Evolutionary conservation across 495 filamentous ascomycete genomes (phyloP), one percentile per base, ranked within the genome.

Genomic region (Lepidopterella palustris): DNA sequence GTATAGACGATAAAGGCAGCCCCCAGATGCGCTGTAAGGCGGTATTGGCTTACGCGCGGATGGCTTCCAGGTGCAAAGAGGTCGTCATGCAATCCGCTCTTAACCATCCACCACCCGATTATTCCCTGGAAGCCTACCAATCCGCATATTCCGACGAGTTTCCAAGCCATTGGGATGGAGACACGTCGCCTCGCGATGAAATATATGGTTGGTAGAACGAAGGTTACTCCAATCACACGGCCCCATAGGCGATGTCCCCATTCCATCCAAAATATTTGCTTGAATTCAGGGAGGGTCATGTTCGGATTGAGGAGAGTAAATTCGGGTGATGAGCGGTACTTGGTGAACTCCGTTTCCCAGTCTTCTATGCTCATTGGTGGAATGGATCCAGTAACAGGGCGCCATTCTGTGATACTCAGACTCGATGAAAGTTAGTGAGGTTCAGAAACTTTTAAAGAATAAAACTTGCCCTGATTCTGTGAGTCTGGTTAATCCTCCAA

Each of bases 71-170:
- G 87, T 2, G 87, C 89, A 68, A 97, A 96, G 18, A 97, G 82
- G 67, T 97, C 91, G 70, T 98, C 93, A 64, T 89, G 90, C 57
- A 98, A 77, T 1, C 93, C 93, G 0, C 87, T 92, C 73, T 95
- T 95, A 64, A 98, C 93, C 93, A 98, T 98, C 90, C 92, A 98
- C 93, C 93, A 98, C 9, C 93, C 93, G 47, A 98, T 80, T 64
- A 93, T 84, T 8, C 95, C 93, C 73, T 98, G 93, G 71, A 96
- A 93, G 28, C 89, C 95, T 71, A 98, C 97, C 53, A 97, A 75
- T 31, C 79, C 85, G 21, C 87, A 85, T 59, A 98, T 96, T 0
- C 91, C 92, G 18, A 80, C 76, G n/a, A 98, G 80, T 42, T 83
- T 82, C 45, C 72, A 69, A 4, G 90, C 85, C 84, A 95, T 95